Base-by-base conservation (phyloP, 805 yeast species). In the Kazachstania taianensis region DNA sequence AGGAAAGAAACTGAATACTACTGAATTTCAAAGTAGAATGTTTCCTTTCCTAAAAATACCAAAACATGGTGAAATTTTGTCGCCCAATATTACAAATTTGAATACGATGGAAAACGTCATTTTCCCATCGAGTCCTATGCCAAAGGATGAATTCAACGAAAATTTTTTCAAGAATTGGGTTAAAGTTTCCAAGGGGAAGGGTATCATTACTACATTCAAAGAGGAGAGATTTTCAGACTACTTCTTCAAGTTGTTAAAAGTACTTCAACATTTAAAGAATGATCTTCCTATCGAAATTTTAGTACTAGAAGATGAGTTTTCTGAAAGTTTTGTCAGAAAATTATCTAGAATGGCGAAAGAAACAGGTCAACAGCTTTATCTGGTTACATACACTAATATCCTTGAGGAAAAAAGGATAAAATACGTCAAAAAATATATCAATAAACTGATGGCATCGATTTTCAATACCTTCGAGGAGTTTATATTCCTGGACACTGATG, bases 401-500 rank as follows among this genome's bases (percentile, higher is more conserved):
- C 24, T 56, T 27, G 42, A 48, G 27, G 18, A 40, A 12, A 28
- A 24, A 22, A 36, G 40, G 14, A 10, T 28, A 20, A 18, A 27
- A 10, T 34, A 43, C 5, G 15, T 5, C 2, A 59, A 65, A 0
- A 19, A 24, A 12, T 70, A 62, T 45, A 66, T 63, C n/a, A 68
- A 64, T 46, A 72, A 72, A 44, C 59, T 72, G 33, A 42, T 70
- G 14, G 74, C 75, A 1, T 58, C 63, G 10, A 45, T 70, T 33
- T 72, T 70, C 55, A 65, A 59, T 41, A 59, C 73, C 10, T 74
- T 73, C 44, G 61, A 65, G 35, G 72, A 72, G 42, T 57, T 66
- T 25, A 52, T 73, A 7, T 55, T 74, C 20, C 37, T 74, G 20
- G 80, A 74, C 49, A 67, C 75, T 2, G 79, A 73, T 48, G 57